phyloP scores from a whole-genome alignment of 495 filamentous ascomycete genomes.

The Umbilicaria muhlenbergii region DNA sequence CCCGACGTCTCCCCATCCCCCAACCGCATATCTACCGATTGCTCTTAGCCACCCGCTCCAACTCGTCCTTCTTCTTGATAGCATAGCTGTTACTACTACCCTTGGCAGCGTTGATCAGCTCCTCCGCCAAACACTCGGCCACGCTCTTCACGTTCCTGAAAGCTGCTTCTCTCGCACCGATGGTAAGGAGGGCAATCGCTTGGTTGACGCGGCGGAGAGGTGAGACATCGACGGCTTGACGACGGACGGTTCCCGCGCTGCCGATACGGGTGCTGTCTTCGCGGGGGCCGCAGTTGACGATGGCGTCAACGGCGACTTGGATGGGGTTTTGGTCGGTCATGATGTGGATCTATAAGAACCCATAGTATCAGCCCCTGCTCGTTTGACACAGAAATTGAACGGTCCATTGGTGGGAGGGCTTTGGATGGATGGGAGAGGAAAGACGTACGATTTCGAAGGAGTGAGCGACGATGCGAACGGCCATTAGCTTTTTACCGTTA shows the following conservation, averaged over 20 bases:
- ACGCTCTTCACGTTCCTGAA: constrained; percentile 99
- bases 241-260: constrained; percentile 96
- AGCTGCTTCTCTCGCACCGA: constrained; percentile 88
- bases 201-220: constrained; percentile 99
- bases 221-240: constrained; percentile 99
- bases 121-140: constrained; percentile 96
- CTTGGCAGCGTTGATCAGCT: constrained; percentile 99
- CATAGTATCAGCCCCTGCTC: constrained; percentile 6
- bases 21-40: constrained; percentile 57
- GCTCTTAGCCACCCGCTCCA: constrained; percentile 99
- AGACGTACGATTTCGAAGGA: constrained; percentile 92
- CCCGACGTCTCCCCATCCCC: constrained; percentile 5
- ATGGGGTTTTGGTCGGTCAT: constrained; percentile 99
- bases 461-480: constrained; percentile 97
- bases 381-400: background rate
- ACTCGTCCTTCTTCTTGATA: constrained; percentile 99
- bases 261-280: constrained; percentile 99
- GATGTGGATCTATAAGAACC: constrained; percentile 70
- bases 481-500: constrained; percentile 99
- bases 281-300: constrained; percentile 99
- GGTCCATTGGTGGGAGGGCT: background rate
- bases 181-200: constrained; percentile 92
- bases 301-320: constrained; percentile 97
- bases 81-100: constrained; percentile 99
- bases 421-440: background rate